phyloP scores from a whole-genome alignment of 2,329 filamentous ascomycete species.

The Alternaria hordeiaustralica region DNA sequence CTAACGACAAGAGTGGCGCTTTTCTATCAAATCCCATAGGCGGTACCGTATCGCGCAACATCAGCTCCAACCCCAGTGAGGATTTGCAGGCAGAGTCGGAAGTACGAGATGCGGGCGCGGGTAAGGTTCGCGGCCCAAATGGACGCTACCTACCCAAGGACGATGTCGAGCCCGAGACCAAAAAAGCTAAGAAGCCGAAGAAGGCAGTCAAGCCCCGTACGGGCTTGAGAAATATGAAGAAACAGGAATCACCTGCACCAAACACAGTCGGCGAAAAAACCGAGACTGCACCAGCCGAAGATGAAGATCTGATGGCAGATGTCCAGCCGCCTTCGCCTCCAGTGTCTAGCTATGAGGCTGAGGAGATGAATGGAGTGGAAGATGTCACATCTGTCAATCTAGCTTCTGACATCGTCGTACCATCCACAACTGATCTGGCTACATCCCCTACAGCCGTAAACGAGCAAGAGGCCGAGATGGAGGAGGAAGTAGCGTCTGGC shows the following conservation, averaged over 20 bases:
- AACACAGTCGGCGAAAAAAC: neutral
- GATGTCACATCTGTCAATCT: neutral
- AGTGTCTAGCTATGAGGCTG: neutral
- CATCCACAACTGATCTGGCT: neutral
- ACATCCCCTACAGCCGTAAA: neutral
- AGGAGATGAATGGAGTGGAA: neutral
- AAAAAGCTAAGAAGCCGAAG: slow-evolving; percentile 8
- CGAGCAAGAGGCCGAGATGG: neutral
- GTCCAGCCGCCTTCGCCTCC: neutral
- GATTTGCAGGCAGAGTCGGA: neutral
- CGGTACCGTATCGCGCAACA: neutral
- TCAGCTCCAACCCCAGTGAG: neutral
- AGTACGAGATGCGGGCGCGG: slow-evolving; percentile 14
- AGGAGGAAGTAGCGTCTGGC: neutral
- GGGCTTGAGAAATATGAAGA: neutral
- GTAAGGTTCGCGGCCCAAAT: slow-evolving; percentile 24
- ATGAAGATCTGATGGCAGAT: neutral
- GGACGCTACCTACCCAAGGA: slow-evolving; percentile 20
- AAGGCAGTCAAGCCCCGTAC: neutral
- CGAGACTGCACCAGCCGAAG: neutral
- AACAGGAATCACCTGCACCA: neutral
- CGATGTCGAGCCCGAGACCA: neutral
- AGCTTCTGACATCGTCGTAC: neutral
- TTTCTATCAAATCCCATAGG: neutral
- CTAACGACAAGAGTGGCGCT: neutral